Percentiles rank a stretch among this genome's conserved stretches.
Conservation (phyloP, 768 basidiomycete species). For the Lanmaoa rubissima region DNA sequence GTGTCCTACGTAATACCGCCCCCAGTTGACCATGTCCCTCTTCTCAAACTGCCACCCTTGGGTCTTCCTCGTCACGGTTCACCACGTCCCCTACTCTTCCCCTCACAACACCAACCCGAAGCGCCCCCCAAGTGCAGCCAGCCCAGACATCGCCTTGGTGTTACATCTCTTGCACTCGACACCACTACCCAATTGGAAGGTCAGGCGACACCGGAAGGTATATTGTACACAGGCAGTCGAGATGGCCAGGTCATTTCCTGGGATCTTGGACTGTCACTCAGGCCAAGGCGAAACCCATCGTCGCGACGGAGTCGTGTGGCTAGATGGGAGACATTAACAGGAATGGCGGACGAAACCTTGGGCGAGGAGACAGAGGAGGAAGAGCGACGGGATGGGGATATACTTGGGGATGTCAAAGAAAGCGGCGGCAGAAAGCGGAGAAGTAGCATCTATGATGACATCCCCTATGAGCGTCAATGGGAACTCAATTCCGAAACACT, state of each 20-base stretch:
- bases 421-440: constrained; percentile 34
- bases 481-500: constrained; percentile 63
- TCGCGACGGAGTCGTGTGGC: constrained; percentile 30
- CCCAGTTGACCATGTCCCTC: constrained; percentile 58
- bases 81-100: constrained; percentile 64
- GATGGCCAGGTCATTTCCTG: constrained; percentile 87
- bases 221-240: constrained; percentile 85
- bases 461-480: constrained; percentile 77
- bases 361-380: constrained; percentile 68
- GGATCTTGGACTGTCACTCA: constrained; percentile 74
- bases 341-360: constrained; percentile 71
- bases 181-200: constrained; percentile 74
- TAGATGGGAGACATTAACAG: constrained; percentile 81
- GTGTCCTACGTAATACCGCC: constrained; percentile 88
- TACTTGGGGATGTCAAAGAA: constrained; percentile 68
- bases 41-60: constrained; percentile 68
- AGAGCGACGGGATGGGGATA: constrained; percentile 70
- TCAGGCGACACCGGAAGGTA: constrained; percentile 69
- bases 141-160: constrained; percentile 84
- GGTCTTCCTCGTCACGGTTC: constrained; percentile 63
- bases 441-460: constrained; percentile 28
- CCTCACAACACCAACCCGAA: constrained; percentile 28
- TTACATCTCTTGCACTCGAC: constrained; percentile 86
- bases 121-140: constrained; percentile 35
- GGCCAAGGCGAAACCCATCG: constrained; percentile 35